Evolutionary conservation across 2,329 filamentous ascomycete species (phyloP).

Genomic region (Anisogramma anomala): DNA sequence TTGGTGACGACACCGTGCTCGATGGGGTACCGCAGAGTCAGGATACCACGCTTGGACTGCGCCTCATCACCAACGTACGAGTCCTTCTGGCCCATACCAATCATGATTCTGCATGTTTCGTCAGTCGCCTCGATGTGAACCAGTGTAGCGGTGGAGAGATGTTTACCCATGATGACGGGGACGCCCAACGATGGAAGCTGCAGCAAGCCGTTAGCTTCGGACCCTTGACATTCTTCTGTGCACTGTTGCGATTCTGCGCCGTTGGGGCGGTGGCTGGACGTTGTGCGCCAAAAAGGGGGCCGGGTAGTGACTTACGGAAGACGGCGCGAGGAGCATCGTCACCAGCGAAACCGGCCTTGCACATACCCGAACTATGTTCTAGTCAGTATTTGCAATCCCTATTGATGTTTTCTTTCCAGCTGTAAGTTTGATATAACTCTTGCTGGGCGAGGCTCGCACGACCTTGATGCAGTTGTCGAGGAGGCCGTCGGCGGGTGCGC

Average conservation of each 20-base stretch:
- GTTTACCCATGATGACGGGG: conserved; percentile 99
- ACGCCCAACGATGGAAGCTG: conserved; percentile 98
- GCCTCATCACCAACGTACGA: conserved; percentile 99
- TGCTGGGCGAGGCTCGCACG: conserved; percentile 4
- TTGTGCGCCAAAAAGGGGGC: conserved; percentile 17
- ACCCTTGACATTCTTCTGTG: not conserved
- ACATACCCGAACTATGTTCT: conserved; percentile 89
- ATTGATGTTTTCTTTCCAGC: not conserved
- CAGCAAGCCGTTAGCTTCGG: conserved; percentile 8
- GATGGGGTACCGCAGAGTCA: conserved; percentile 98
- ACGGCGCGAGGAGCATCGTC: conserved; percentile 99
- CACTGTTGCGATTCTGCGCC: conserved; percentile 4
- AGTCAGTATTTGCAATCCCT: conserved; percentile 26
- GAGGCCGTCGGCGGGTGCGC: conserved; percentile 17
- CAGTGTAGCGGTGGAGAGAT: conserved; percentile 69
- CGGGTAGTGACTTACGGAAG: conserved; percentile 74
- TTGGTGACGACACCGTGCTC: conserved; percentile 99
- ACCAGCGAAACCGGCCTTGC: conserved; percentile 99
- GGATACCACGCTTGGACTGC: conserved; percentile 99
- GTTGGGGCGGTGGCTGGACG: conserved; percentile 1
- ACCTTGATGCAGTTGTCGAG: conserved; percentile 23
- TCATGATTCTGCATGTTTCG: conserved; percentile 66
- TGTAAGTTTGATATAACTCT: not conserved
- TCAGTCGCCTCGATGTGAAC: not conserved
- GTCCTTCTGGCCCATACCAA: conserved; percentile 99